Evolutionary conservation across 2,329 filamentous ascomycete genomes (phyloP).

Genomic region (Xylaria sp.): DNA sequence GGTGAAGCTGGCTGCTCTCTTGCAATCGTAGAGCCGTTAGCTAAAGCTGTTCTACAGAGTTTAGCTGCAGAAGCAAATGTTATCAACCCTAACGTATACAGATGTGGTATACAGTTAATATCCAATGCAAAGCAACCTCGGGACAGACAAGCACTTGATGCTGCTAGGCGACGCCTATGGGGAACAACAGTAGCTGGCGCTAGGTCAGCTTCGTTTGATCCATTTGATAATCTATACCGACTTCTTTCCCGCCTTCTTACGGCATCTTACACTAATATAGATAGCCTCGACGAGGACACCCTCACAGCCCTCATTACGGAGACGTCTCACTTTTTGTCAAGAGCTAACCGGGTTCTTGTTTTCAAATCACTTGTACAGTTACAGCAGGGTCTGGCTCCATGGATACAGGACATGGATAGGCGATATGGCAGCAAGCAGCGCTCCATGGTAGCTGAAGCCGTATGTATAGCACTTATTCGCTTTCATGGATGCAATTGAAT

Average conservation of each 20-base stretch:
- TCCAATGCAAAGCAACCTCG: conserved; percentile 64
- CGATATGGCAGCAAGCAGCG: conserved; percentile 56
- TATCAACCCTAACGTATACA: conserved; percentile 46
- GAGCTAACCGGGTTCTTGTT: conserved; percentile 62
- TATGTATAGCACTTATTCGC: conserved; percentile 51
- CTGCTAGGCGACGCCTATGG: conserved; percentile 74
- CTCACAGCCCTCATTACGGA: conserved; percentile 63
- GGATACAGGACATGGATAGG: conserved; percentile 69
- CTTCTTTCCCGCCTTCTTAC: conserved; percentile 65
- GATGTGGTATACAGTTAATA: conserved; percentile 57
- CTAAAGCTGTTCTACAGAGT: conserved; percentile 63
- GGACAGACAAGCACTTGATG: conserved; percentile 72
- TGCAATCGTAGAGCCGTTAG: conserved; percentile 76
- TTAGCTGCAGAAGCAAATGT: conserved; percentile 39
- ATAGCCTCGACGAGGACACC: conserved; percentile 52
- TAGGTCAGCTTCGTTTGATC: conserved; percentile 63
- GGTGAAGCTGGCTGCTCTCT: conserved; percentile 75
- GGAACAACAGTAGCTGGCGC: conserved; percentile 59
- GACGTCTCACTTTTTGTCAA: conserved; percentile 63
- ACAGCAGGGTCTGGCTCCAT: conserved; percentile 70
- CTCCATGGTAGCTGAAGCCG: conserved; percentile 56
- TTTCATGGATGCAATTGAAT: neutral
- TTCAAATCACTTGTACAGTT: conserved; percentile 67
- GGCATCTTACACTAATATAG: conserved; percentile 62
- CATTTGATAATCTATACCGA: conserved; percentile 74